These are phyloP conservation scores for Metschnikowia proteae DNA, from an alignment of 805 yeast genomes.

Conservation along the genomic window DNA sequence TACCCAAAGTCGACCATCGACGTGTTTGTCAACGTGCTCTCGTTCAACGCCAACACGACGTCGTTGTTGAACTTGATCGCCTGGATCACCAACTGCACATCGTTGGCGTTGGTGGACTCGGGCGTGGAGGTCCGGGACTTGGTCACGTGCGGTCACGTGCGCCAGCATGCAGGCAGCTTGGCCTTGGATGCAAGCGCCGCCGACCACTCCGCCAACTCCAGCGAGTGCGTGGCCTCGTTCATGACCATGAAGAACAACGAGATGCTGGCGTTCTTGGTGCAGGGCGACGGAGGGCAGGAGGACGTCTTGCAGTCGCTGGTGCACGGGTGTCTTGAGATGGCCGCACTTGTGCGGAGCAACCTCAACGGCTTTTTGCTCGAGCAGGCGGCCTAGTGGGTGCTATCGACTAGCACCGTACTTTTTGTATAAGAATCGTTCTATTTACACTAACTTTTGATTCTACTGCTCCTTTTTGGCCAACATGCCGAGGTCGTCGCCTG, in stretches of 20 bases:
- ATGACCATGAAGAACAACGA: slow-evolving; percentile 53
- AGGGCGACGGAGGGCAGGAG: slow-evolving; percentile 29
- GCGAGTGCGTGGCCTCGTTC: slow-evolving; percentile 41
- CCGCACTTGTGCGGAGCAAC: slow-evolving; percentile 40
- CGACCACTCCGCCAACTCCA: slow-evolving; percentile 2
- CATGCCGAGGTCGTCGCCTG: slow-evolving; percentile 17
- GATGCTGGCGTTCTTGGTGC: slow-evolving; percentile 57
- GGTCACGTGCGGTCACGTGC: slow-evolving; percentile 61
- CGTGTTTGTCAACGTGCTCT: slow-evolving; percentile 64
- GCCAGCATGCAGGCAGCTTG: slow-evolving; percentile 11
- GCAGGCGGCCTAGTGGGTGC: slow-evolving; percentile 3
- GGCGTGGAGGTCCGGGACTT: slow-evolving; percentile 77
- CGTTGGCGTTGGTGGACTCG: slow-evolving; percentile 78
- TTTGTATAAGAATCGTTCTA: not conserved
- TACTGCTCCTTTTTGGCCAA: slow-evolving; percentile 15
- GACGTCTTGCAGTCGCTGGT: slow-evolving; percentile 26
- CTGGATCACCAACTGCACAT: slow-evolving; percentile 59
- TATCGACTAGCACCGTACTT: not conserved
- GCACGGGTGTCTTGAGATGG: slow-evolving; percentile 43
- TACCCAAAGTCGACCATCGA: slow-evolving; percentile 92
- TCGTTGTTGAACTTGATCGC: slow-evolving; percentile 39
- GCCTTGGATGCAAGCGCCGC: slow-evolving; percentile 12
- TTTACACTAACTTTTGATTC: not conserved
- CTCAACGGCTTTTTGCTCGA: slow-evolving; percentile 43
- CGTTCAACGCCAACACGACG: slow-evolving; percentile 29